Base-by-base conservation (phyloP, 768 basidiomycete genomes). In the Tricholoma flavovirens region DNA sequence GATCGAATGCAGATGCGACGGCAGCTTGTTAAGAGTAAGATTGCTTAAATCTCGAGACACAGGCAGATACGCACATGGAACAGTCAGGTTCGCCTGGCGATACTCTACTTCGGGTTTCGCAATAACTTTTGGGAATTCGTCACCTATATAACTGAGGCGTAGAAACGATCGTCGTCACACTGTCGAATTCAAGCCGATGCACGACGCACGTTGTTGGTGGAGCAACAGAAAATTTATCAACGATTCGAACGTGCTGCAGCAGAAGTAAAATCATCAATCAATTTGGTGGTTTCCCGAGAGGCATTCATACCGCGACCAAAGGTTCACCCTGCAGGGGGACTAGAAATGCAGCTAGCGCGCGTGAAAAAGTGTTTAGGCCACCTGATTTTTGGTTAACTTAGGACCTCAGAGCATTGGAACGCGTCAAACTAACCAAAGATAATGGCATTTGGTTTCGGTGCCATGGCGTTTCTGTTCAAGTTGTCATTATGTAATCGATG, bases 311-410 rank as follows among this genome's bases (percentile, higher is more conserved):
- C 51, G 86, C 84, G 52, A 91, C 90, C 22, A 89, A 75, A 24
- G 83, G 71, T 57, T 85, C 83, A 35, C 84, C 88, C 32, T 85
- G 75, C 6, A 81, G 64, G 2, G 89, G 88, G 35, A 90, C 82
- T 12, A 93, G 79, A 38, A 78, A 71, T 51, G 79, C 73, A 35
- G 87, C 86, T 52, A 93, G 80, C 49, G 84, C 77, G 51, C 90
- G 81, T 8, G 91, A 84, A 67, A 77, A 87, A 53, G 87, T 89
- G 73, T 90, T 91, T 60, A 92, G 71, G 53, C 91, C 91, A 60
- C 91, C 91, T 93, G 40, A 38, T 61, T 57, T 36, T 1, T 58
- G 54, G 46, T 55, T 54, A 30, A 55, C 15, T n/a, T 30, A 53
- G 50, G 11, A 52, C 10, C 40, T 29, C 51, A 15, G 54, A 36